Conservation (phyloP, 495 filamentous ascomycete species). For the Sordaria brevicollis region DNA sequence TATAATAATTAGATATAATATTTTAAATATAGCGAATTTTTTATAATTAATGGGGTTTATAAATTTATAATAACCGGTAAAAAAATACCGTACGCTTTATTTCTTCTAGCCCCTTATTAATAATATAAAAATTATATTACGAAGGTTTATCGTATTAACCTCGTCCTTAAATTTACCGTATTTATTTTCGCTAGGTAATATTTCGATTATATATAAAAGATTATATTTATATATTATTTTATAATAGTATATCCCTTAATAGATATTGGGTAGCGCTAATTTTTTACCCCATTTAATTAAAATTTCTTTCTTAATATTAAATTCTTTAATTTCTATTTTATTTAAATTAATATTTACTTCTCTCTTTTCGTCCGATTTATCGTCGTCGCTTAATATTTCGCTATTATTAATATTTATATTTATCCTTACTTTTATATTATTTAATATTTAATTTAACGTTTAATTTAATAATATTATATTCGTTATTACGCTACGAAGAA, state of each 20-base stretch:
- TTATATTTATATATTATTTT: background rate
- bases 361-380: too few species aligned
- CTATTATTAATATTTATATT: too few species aligned
- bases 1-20: background rate
- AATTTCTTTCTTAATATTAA: too few species aligned
- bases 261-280: background rate
- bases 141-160: background rate
- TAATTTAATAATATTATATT: too few species aligned
- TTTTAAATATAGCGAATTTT: background rate
- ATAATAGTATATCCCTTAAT: background rate
- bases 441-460: background rate
- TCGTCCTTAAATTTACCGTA: too few species aligned
- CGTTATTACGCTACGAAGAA: too few species aligned
- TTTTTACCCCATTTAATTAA: background rate
- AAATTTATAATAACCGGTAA: background rate
- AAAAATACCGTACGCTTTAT: background rate
- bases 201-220: background rate
- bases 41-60: background rate
- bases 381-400: too few species aligned
- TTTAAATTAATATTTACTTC: too few species aligned
- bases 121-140: background rate
- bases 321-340: too few species aligned
- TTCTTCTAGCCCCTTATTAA: background rate
- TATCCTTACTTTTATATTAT: background rate
- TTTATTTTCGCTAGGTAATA: too few species aligned